phyloP scores from a whole-genome alignment of 768 basidiomycete species.

The Rhizopogon roseolus region DNA sequence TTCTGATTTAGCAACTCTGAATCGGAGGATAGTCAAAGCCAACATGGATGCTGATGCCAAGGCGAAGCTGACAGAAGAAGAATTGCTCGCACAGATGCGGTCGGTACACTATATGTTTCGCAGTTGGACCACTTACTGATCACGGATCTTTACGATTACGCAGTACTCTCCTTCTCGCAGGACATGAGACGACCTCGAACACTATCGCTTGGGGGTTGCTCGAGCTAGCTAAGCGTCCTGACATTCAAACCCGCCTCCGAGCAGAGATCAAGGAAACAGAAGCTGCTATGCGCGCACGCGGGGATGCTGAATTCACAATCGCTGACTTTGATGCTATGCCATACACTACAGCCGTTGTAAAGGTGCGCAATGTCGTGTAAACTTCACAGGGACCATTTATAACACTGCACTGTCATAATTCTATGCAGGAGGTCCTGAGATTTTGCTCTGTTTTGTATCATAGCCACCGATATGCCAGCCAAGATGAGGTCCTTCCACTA shows the following conservation, averaged over 20 bases:
- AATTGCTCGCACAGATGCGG: conserved; percentile 12
- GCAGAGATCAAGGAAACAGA: conserved; percentile 39
- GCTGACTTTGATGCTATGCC: conserved; percentile 49
- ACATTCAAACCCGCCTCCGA: conserved; percentile 59
- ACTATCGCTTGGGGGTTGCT: conserved; percentile 57
- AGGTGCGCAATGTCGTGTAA: conserved; percentile 23
- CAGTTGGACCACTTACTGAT: not conserved
- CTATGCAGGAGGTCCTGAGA: conserved; percentile 42
- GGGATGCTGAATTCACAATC: conserved; percentile 34
- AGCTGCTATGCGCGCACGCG: conserved; percentile 27
- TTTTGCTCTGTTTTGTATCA: conserved; percentile 47
- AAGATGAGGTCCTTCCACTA: conserved; percentile 58
- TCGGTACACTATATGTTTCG: conserved; percentile 1
- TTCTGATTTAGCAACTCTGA: not conserved
- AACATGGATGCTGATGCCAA: conserved; percentile 23
- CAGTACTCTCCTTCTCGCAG: conserved; percentile 45
- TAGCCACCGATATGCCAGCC: conserved; percentile 43
- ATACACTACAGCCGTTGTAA: conserved; percentile 40
- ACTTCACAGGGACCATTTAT: not conserved
- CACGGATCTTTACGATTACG: not conserved
- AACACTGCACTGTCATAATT: not conserved
- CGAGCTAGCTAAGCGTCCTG: conserved; percentile 54
- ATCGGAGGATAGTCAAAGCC: conserved; percentile 18
- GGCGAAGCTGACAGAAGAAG: conserved; percentile 15
- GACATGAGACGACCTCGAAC: conserved; percentile 61